Evolutionary conservation across 2,329 filamentous ascomycete species (phyloP).

Genomic region (Hypoxylon sp.): DNA sequence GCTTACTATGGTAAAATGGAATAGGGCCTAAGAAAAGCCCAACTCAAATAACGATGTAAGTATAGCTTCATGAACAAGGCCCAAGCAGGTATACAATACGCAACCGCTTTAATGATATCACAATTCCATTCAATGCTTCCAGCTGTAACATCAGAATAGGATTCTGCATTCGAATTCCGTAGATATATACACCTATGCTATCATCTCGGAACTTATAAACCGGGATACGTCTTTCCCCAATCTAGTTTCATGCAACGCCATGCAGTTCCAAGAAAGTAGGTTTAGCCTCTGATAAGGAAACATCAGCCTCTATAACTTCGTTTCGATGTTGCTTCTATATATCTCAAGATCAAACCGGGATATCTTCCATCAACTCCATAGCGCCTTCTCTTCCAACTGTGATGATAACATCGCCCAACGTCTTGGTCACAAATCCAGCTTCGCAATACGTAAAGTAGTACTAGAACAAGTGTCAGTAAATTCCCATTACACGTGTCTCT

Average conservation of each 20-base stretch:
- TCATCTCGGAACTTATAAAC: neutral
- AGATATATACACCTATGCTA: neutral
- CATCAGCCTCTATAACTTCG: neutral
- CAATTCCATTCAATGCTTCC: too few relatives aligned
- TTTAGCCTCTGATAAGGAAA: neutral
- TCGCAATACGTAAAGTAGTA: slow-evolving; percentile 85
- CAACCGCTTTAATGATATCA: too few relatives aligned
- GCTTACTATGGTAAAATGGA: too few relatives aligned
- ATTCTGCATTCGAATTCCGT: neutral
- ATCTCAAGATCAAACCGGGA: slow-evolving; percentile 67
- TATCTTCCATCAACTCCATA: slow-evolving; percentile 77
- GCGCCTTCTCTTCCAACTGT: slow-evolving; percentile 76
- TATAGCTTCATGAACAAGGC: too few relatives aligned
- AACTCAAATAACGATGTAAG: too few relatives aligned
- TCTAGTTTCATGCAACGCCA: neutral
- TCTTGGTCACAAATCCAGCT: slow-evolving; percentile 79
- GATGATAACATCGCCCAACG: slow-evolving; percentile 79
- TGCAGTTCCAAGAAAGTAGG: slow-evolving; percentile 6
- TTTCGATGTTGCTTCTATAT: neutral
- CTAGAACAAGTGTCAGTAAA: slow-evolving; percentile 51
- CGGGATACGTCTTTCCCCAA: neutral
- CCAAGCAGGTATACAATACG: too few relatives aligned
- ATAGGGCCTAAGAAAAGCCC: too few relatives aligned
- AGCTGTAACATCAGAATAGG: neutral
- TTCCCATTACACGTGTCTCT: neutral